Evolutionary conservation across 2,329 filamentous ascomycete species (phyloP).

Genomic region (Davidsoniella eucalypti): DNA sequence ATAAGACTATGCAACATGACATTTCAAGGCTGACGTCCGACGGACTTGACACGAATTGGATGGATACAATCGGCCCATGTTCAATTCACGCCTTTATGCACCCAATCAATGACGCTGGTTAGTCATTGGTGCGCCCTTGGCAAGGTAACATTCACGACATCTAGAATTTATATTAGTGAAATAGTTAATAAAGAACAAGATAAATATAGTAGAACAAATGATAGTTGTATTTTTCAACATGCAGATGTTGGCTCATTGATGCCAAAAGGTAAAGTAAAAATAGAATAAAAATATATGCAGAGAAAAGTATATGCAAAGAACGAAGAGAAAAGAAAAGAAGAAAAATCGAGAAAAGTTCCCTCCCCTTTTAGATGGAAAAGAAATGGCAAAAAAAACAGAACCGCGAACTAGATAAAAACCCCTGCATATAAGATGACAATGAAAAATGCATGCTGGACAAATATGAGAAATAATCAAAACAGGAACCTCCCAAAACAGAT

Average conservation of each 20-base stretch:
- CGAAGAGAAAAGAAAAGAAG: slow-evolving; percentile 1
- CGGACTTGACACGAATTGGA: too few species aligned
- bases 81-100: too few species aligned
- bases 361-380: background rate
- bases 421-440: background rate
- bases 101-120: too few species aligned
- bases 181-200: background rate
- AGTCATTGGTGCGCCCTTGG: too few species aligned
- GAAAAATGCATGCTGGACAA: background rate
- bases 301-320: slow-evolving; percentile 6
- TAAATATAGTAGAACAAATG: background rate
- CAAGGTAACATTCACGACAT: too few species aligned
- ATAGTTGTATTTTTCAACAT: background rate
- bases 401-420: background rate
- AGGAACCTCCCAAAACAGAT: too few species aligned
- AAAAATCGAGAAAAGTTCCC: background rate
- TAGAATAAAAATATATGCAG: slow-evolving; percentile 1
- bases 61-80: too few species aligned
- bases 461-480: background rate
- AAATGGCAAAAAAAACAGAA: background rate
- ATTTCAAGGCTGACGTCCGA: too few species aligned
- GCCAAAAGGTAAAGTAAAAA: background rate
- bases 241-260: background rate
- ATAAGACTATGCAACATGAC: too few species aligned
- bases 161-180: background rate